Evolutionary conservation across 164 flowering plant genomes (phyloP).

Genomic region (Sextonia rubra): DNA sequence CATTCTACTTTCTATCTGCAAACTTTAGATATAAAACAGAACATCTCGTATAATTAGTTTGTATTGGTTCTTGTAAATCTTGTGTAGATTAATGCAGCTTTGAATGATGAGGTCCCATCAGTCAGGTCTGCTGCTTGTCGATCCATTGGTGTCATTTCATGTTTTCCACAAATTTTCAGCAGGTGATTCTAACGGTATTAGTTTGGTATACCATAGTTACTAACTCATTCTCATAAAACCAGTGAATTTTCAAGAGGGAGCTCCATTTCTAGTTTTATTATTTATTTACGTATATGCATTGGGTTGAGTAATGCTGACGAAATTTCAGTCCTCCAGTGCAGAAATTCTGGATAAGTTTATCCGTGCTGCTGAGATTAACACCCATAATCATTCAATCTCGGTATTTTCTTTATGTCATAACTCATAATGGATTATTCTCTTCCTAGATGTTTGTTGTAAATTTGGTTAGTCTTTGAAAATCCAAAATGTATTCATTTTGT

Average conservation of each 20-base stretch:
- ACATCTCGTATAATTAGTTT: background rate
- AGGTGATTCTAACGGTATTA: constrained; percentile 39
- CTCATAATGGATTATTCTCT: background rate
- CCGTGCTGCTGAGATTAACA: constrained; percentile 54
- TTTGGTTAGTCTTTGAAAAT: background rate
- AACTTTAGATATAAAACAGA: background rate
- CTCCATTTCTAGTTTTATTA: background rate
- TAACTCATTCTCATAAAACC: background rate
- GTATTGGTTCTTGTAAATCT: background rate
- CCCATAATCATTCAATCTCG: constrained; percentile 50
- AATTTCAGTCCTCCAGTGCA: constrained; percentile 40
- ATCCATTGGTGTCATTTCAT: constrained; percentile 83
- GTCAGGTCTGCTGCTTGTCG: constrained; percentile 97
- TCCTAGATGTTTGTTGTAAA: background rate
- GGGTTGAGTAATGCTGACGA: background rate
- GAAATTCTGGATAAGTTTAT: constrained; percentile 60
- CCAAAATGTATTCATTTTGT: background rate
- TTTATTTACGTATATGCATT: background rate
- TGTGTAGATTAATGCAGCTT: constrained; percentile 56
- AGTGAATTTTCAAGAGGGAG: background rate
- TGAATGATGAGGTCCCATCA: constrained; percentile 60
- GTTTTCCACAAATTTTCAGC: constrained; percentile 57
- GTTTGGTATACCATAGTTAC: background rate
- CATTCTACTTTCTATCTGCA: background rate
- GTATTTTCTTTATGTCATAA: constrained; percentile 26